Percentiles rank a stretch among this genome's conserved stretches.
Conservation (phyloP, 768 basidiomycete species). For the Dictyophora rubrovolvata region DNA sequence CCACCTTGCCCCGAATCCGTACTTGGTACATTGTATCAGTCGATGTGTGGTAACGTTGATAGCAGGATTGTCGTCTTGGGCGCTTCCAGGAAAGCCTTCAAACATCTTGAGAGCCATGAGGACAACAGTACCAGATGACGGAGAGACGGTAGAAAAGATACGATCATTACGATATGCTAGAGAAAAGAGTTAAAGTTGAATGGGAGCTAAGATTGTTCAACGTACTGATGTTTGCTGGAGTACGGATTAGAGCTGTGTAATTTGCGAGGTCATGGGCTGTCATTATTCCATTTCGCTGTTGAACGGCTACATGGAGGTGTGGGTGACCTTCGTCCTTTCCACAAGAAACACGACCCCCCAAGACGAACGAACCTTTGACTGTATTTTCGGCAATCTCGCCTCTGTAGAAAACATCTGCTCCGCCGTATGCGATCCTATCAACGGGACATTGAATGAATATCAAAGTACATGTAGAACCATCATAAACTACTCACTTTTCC, state of each 20-base stretch:
- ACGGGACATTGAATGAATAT: not conserved
- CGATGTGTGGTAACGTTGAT: slow-evolving; percentile 26
- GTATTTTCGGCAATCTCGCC: slow-evolving; percentile 9
- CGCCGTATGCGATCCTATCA: slow-evolving; percentile 11
- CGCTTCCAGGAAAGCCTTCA: slow-evolving; percentile 21
- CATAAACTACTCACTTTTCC: not conserved
- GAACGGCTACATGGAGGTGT: not conserved
- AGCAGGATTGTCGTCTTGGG: slow-evolving; percentile 15
- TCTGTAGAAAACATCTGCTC: slow-evolving; percentile 19
- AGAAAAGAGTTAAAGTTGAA: not conserved
- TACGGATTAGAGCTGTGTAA: slow-evolving; percentile 13
- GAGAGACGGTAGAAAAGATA: slow-evolving; percentile 28
- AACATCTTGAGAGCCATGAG: slow-evolving; percentile 28
- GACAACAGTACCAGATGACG: slow-evolving; percentile 26
- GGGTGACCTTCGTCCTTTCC: not conserved
- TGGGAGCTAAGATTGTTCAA: not conserved
- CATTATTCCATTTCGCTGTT: not conserved
- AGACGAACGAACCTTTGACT: not conserved
- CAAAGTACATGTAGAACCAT: not conserved
- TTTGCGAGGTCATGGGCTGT: slow-evolving; percentile 2
- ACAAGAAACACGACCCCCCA: not conserved
- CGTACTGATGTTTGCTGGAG: slow-evolving; percentile 18
- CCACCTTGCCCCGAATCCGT: slow-evolving; percentile 23
- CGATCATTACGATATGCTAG: slow-evolving; percentile 17
- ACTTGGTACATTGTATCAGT: slow-evolving; percentile 25